phyloP scores from a whole-genome alignment of 768 basidiomycete species.

The Steccherinum ochraceum region DNA sequence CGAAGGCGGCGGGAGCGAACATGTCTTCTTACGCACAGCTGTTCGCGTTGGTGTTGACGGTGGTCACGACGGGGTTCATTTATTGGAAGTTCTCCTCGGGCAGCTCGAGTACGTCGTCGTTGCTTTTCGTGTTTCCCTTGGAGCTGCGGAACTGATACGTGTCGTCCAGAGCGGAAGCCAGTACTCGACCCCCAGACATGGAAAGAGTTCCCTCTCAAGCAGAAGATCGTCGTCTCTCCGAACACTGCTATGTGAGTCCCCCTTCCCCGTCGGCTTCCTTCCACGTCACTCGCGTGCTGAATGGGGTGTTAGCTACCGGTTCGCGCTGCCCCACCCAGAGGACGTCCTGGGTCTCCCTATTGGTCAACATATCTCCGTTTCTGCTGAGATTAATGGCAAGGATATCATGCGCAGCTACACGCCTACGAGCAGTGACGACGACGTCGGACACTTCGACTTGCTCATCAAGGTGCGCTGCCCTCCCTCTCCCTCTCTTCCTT shows the following conservation, averaged over 20 bases:
- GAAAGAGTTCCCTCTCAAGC: constrained; percentile 73
- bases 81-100: constrained; percentile 41
- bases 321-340: constrained; percentile 66
- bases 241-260: constrained; percentile 89
- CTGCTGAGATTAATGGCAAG: constrained; percentile 89
- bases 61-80: constrained; percentile 43
- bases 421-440: constrained; percentile 89
- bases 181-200: constrained; percentile 71
- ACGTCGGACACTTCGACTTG: constrained; percentile 91
- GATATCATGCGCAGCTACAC: constrained; percentile 89
- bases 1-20: constrained; percentile 9
- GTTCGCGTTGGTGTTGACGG: constrained; percentile 44
- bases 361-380: constrained; percentile 93
- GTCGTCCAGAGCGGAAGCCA: constrained; percentile 51
- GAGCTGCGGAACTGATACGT: constrained; percentile 5
- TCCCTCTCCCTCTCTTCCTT: not conserved
- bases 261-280: constrained; percentile 1
- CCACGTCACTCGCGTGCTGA: not conserved
- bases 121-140: too few species aligned
- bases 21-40: constrained; percentile 35
- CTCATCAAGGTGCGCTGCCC: constrained; percentile 78
- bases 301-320: constrained; percentile 97
- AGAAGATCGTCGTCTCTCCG: constrained; percentile 82
- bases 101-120: constrained; percentile 7
- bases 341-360: constrained; percentile 90